These are phyloP conservation scores for Cryptococcus amylolentus DNA, from an alignment of 1,284 basidiomycete genomes.

Conservation along the genomic window DNA sequence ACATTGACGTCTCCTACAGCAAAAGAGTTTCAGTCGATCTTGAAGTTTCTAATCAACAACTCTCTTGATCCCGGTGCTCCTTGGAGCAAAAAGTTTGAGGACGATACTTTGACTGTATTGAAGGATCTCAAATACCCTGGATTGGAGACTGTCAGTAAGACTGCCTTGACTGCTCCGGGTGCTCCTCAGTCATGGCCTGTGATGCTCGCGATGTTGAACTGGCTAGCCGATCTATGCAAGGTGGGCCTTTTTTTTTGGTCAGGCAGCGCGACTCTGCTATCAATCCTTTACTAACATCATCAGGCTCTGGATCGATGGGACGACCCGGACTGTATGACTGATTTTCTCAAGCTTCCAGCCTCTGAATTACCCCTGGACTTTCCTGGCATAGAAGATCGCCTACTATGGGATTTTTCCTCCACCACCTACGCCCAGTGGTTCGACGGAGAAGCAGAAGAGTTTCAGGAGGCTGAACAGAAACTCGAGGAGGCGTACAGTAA, in stretches of 20 bases:
- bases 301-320: conserved; percentile 54
- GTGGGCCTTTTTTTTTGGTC: conserved; percentile 48
- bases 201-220: conserved; percentile 75
- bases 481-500: conserved; percentile 70
- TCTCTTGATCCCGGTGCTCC: conserved; percentile 64
- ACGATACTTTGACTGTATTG: conserved; percentile 67
- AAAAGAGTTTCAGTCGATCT: conserved; percentile 76
- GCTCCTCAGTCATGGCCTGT: conserved; percentile 80
- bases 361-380: conserved; percentile 38
- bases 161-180: conserved; percentile 77
- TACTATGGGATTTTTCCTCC: conserved; percentile 70
- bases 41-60: conserved; percentile 66
- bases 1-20: conserved; percentile 69
- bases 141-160: conserved; percentile 67
- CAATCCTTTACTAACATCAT: background rate
- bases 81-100: conserved; percentile 63
- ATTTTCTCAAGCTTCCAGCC: conserved; percentile 57
- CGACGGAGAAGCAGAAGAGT: conserved; percentile 66
- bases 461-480: conserved; percentile 63
- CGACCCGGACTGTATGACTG: conserved; percentile 66
- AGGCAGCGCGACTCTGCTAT: background rate
- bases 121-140: conserved; percentile 74
- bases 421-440: conserved; percentile 67
- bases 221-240: conserved; percentile 74
- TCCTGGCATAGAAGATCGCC: conserved; percentile 58